A percentile compares a stretch with the other conserved stretches of the same genome.
These are phyloP conservation scores for Draba incana DNA, from an alignment of 345 rosid genomes.

Conservation along the genomic window DNA sequence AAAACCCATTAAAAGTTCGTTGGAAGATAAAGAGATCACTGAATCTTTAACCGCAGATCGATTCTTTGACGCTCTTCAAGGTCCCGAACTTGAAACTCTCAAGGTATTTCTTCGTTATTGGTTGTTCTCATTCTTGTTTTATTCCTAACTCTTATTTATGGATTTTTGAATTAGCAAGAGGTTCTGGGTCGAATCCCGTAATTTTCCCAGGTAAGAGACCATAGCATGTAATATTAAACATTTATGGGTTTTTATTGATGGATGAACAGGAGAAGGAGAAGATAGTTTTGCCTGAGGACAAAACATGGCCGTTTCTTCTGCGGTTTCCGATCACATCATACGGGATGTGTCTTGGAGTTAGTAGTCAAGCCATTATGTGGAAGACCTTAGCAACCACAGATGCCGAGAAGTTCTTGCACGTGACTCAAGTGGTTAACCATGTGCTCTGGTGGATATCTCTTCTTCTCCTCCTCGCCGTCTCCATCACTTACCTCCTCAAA, in stretches of 20 bases:
- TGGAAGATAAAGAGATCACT: constrained; percentile 43
- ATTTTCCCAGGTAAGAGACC: too few relatives aligned
- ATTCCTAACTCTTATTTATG: background rate
- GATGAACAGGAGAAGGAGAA: constrained; percentile 63
- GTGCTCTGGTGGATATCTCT: constrained; percentile 73
- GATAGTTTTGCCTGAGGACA: constrained; percentile 75
- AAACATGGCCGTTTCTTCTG: constrained; percentile 88
- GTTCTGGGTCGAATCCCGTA: too few relatives aligned
- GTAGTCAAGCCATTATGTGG: constrained; percentile 96
- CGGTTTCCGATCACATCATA: constrained; percentile 75
- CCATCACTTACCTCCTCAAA: constrained; percentile 63
- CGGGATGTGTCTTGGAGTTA: constrained; percentile 89
- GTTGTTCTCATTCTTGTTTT: background rate
- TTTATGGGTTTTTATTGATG: background rate
- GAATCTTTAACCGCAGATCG: constrained; percentile 71
- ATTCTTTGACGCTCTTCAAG: constrained; percentile 83
- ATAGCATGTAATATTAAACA: too few relatives aligned
- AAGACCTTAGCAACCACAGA: constrained; percentile 66
- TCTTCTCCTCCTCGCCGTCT: constrained; percentile 52
- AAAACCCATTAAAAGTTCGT: constrained; percentile 41
- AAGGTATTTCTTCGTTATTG: constrained; percentile 46
- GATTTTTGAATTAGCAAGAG: too few relatives aligned
- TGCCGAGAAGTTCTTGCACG: constrained; percentile 73
- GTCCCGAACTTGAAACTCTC: constrained; percentile 86
- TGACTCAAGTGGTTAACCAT: constrained; percentile 49